These are phyloP conservation scores for Phalaenopsis equestris DNA, from an alignment of 106 monocot genomes.

Conservation along the genomic window DNA sequence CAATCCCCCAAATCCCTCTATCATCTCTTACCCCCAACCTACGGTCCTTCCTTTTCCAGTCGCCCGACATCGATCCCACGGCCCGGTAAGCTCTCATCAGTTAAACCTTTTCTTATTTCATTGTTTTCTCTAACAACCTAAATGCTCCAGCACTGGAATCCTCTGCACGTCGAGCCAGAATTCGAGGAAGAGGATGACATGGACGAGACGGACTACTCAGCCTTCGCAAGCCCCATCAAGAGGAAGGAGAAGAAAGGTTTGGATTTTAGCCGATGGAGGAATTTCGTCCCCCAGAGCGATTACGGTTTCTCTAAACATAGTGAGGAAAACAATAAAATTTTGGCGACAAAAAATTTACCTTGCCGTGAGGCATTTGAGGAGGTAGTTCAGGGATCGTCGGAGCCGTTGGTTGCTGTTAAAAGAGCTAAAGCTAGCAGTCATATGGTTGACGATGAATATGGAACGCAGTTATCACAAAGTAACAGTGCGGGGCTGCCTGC, in stretches of 20 bases:
- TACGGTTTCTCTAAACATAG: not conserved
- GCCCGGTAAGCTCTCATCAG: slow-evolving; percentile 44
- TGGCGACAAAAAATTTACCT: not conserved
- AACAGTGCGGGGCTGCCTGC: not conserved
- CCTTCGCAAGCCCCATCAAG: slow-evolving; percentile 32
- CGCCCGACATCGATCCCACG: slow-evolving; percentile 94
- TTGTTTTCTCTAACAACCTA: not conserved
- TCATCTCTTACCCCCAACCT: slow-evolving; percentile 30
- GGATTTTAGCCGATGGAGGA: slow-evolving; percentile 66
- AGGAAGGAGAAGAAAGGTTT: slow-evolving; percentile 62
- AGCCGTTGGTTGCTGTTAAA: not conserved
- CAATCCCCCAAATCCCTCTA: not conserved
- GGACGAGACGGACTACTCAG: slow-evolving; percentile 33
- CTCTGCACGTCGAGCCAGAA: slow-evolving; percentile 13
- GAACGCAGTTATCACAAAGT: not conserved
- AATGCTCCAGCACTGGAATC: slow-evolving; percentile 52
- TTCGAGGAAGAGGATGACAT: slow-evolving; percentile 28
- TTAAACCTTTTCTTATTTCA: not conserved
- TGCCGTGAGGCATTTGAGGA: not conserved
- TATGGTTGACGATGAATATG: not conserved
- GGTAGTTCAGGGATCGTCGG: not conserved
- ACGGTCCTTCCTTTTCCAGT: slow-evolving; percentile 90
- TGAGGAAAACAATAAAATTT: slow-evolving; percentile 8
- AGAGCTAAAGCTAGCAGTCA: not conserved
- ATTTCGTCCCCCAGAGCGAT: slow-evolving; percentile 18